Evolutionary conservation across 192 early-diverging fungal species (phyloP).

Genomic region (Chytriomyces hyalinus): DNA sequence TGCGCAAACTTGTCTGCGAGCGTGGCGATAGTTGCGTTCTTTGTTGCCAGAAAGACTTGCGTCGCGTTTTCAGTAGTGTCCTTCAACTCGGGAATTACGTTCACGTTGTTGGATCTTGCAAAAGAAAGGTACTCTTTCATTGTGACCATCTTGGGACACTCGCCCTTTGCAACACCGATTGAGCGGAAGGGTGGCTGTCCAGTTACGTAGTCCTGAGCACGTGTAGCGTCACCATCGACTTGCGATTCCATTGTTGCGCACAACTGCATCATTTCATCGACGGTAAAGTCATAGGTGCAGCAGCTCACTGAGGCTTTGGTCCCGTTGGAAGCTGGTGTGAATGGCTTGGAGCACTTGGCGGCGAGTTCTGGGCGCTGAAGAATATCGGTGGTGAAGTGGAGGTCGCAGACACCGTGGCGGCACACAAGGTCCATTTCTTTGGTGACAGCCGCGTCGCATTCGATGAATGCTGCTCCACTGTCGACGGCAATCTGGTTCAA

Average conservation of each 20-base stretch:
- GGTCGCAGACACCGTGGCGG: conserved; percentile 30
- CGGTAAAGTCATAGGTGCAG: conserved; percentile 34
- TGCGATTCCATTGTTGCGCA: conserved; percentile 28
- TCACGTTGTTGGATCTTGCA: conserved; percentile 10
- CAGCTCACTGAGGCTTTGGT: conserved; percentile 15
- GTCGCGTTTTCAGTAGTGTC: conserved; percentile 26
- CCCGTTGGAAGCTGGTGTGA: conserved; percentile 19
- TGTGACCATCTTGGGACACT: conserved; percentile 24
- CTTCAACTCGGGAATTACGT: conserved; percentile 34
- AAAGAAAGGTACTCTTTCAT: conserved; percentile 23
- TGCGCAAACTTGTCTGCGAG: conserved; percentile 17
- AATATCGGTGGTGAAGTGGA: conserved; percentile 33
- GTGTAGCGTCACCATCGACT: conserved; percentile 9
- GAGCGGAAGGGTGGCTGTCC: conserved; percentile 22
- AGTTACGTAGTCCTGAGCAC: conserved; percentile 4
- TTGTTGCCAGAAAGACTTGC: conserved; percentile 9
- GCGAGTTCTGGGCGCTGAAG: conserved; percentile 15
- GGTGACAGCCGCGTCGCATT: conserved; percentile 32
- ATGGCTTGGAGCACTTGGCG: conserved; percentile 27
- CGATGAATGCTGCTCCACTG: conserved; percentile 21
- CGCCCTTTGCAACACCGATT: conserved; percentile 12
- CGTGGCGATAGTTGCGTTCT: background rate
- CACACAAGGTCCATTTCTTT: conserved; percentile 29
- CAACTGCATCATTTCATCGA: conserved; percentile 14
- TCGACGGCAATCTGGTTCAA: conserved; percentile 9